These are phyloP conservation scores for Fusarium nanum DNA, from an alignment of 2,329 filamentous ascomycete genomes.

Conservation along the genomic window DNA sequence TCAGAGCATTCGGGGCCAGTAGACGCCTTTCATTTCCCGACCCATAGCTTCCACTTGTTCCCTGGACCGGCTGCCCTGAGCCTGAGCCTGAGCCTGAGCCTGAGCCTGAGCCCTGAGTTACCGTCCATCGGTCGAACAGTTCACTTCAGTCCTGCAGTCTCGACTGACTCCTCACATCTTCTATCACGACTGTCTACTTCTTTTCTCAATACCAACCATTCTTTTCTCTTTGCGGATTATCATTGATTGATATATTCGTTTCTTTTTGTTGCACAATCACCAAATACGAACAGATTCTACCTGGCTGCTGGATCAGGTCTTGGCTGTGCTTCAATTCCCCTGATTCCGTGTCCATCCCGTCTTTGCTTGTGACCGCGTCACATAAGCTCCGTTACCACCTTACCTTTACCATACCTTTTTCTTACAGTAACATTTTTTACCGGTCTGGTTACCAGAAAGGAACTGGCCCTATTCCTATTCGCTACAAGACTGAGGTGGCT, in stretches of 20 bases:
- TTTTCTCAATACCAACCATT: neutral
- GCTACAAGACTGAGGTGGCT: conserved; percentile 16
- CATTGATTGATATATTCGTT: conserved; percentile 25
- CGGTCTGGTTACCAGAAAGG: conserved; percentile 27
- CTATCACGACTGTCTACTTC: conserved; percentile 1
- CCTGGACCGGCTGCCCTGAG: neutral
- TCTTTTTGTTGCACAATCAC: conserved; percentile 14
- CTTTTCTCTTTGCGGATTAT: neutral
- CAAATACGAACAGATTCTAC: conserved; percentile 28
- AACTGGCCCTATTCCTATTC: conserved; percentile 8
- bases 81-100: neutral
- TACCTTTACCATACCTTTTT: neutral
- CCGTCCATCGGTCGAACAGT: neutral
- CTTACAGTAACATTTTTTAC: conserved; percentile 17
- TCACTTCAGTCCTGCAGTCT: conserved; percentile 16
- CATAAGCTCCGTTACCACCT: conserved; percentile 25
- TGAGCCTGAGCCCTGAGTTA: no score
- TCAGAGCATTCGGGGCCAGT: conserved; percentile 20
- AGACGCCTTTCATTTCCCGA: conserved; percentile 43
- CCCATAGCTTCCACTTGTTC: neutral
- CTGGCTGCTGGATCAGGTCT: conserved; percentile 40
- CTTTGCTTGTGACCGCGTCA: conserved; percentile 39
- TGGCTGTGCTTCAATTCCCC: conserved; percentile 36
- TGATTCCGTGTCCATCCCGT: conserved; percentile 27
- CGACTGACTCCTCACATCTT: conserved; percentile 4